These are phyloP conservation scores for Eleusine indica DNA, from an alignment of 176 grass and related monocot species.

Conservation along the genomic window DNA sequence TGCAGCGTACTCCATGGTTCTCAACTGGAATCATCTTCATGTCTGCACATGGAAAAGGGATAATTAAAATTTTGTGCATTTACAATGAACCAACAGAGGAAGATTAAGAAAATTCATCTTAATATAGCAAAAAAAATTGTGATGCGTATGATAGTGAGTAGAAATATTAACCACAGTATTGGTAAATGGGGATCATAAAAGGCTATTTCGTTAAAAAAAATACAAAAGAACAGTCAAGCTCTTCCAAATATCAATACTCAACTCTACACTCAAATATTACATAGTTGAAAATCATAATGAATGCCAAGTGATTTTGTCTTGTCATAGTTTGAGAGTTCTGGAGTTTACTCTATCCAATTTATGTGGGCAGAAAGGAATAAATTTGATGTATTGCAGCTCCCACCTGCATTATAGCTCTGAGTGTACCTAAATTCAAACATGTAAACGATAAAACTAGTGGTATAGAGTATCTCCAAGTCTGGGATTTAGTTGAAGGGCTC, in stretches of 20 bases:
- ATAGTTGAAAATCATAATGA: background rate
- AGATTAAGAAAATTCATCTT: background rate
- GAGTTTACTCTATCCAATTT: background rate
- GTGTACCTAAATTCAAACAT: background rate
- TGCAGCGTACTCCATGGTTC: slow-evolving; percentile 84
- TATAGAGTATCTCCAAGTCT: no score
- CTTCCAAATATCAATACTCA: slow-evolving; percentile 1
- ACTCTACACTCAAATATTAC: slow-evolving; percentile 1
- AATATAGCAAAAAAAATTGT: background rate
- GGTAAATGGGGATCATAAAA: background rate
- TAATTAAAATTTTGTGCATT: slow-evolving; percentile 3
- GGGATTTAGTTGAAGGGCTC: no score
- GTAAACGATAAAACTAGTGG: background rate
- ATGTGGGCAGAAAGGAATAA: background rate
- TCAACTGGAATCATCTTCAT: slow-evolving; percentile 97
- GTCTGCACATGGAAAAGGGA: slow-evolving; percentile 44
- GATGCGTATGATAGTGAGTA: no score
- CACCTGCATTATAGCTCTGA: background rate
- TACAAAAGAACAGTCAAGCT: background rate
- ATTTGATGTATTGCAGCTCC: background rate
- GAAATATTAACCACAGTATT: background rate
- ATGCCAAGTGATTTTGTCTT: background rate
- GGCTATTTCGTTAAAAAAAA: background rate
- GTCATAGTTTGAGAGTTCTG: background rate
- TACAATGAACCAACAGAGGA: background rate